Percentiles rank a stretch among this genome's conserved stretches.
Evolutionary conservation across 2,329 filamentous ascomycete genomes (phyloP).

Genomic region (Aspergillus arachidicola): DNA sequence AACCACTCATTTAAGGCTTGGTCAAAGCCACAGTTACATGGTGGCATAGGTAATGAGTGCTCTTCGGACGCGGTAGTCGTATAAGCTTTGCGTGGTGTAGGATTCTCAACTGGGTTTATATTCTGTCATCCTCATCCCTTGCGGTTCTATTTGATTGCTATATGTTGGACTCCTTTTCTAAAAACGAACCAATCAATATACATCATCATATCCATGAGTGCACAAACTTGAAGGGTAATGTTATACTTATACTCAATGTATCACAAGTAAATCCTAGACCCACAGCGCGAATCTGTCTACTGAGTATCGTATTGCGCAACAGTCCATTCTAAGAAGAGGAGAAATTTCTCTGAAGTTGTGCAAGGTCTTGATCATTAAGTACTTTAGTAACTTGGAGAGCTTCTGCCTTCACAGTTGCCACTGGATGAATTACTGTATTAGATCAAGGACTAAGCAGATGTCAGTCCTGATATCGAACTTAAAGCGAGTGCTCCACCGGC

Average conservation of each 20-base stretch:
- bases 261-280: background rate
- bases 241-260: background rate
- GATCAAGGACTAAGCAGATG: background rate
- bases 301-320: background rate
- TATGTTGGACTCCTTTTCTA: too few species aligned
- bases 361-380: too few species aligned
- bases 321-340: background rate
- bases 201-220: too few species aligned
- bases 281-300: background rate
- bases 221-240: background rate
- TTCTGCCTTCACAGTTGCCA: background rate
- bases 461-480: background rate
- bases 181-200: too few species aligned
- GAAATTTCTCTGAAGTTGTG: background rate
- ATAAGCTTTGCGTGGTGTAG: background rate
- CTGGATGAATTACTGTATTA: background rate
- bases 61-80: background rate
- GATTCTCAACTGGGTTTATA: background rate
- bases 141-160: background rate
- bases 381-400: too few species aligned
- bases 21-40: background rate
- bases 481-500: too few species aligned
- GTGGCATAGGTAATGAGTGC: background rate
- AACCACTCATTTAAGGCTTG: background rate
- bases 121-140: background rate